phyloP scores from a whole-genome alignment of 176 grass and related monocot genomes.

The Pontederia paniculata region DNA sequence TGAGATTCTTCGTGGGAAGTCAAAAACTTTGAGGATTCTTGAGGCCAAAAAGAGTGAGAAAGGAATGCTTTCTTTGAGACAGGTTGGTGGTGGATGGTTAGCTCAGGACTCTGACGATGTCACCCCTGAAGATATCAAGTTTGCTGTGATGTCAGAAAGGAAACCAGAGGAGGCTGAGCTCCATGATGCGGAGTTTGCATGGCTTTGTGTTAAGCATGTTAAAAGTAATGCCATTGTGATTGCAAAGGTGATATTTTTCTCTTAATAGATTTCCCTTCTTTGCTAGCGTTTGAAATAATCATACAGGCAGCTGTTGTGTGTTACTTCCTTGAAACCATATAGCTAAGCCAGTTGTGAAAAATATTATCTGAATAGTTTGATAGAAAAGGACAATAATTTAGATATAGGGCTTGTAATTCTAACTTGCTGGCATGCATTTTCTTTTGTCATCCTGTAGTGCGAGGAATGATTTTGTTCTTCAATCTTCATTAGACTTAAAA shows the following conservation, averaged over 20 bases:
- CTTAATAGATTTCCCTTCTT: too few relatives aligned
- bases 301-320: too few relatives aligned
- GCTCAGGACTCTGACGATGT: slow-evolving; percentile 64
- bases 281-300: too few relatives aligned
- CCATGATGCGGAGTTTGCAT: slow-evolving; percentile 65
- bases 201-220: slow-evolving; percentile 92
- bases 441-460: too few relatives aligned
- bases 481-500: too few relatives aligned
- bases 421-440: too few relatives aligned
- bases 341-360: too few relatives aligned
- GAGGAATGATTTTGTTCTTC: too few relatives aligned
- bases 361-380: too few relatives aligned
- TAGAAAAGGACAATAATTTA: too few relatives aligned
- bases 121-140: slow-evolving; percentile 60
- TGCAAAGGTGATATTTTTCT: slow-evolving; percentile 51
- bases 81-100: slow-evolving; percentile 73
- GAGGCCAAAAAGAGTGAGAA: slow-evolving; percentile 67
- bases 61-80: slow-evolving; percentile 56
- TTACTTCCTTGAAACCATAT: too few relatives aligned
- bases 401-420: too few relatives aligned
- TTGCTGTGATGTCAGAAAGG: slow-evolving; percentile 34
- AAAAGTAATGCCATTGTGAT: slow-evolving; percentile 98
- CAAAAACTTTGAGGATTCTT: slow-evolving; percentile 68
- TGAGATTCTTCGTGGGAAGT: slow-evolving; percentile 72
- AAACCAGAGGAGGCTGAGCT: slow-evolving; percentile 29